Conservation (phyloP, 2,329 filamentous ascomycete species). For the Fusarium anthophilum region DNA sequence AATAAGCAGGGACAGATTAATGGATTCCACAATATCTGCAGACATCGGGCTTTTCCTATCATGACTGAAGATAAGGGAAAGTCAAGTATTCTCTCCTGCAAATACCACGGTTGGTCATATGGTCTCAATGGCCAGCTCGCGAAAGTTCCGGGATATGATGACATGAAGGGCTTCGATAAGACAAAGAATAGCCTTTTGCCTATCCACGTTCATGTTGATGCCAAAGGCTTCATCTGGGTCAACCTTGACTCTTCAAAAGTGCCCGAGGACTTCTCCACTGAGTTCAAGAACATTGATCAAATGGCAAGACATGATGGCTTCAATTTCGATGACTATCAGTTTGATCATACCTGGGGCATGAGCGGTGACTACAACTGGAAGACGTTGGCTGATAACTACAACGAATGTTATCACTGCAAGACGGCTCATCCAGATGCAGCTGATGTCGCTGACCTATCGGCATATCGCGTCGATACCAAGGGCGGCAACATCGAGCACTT, state of each 20-base stretch:
- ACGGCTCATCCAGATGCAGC: constrained; percentile 10
- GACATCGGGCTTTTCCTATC: constrained; percentile 67
- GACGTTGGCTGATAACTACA: constrained; percentile 52
- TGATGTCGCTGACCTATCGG: not conserved
- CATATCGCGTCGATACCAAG: constrained; percentile 11
- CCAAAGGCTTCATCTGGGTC: constrained; percentile 65
- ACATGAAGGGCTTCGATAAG: constrained; percentile 64
- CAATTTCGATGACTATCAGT: constrained; percentile 61
- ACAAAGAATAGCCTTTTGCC: constrained; percentile 62
- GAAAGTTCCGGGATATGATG: constrained; percentile 67
- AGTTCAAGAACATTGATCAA: constrained; percentile 46
- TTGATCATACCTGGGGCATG: constrained; percentile 65
- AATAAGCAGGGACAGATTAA: constrained; percentile 61
- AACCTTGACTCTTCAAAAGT: constrained; percentile 59
- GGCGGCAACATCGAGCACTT: constrained; percentile 30
- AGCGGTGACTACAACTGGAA: constrained; percentile 68
- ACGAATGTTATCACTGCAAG: constrained; percentile 30
- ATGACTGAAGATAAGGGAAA: constrained; percentile 60
- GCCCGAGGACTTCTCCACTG: constrained; percentile 60
- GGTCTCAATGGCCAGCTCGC: constrained; percentile 64
- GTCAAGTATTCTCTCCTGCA: constrained; percentile 64
- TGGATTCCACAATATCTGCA: constrained; percentile 69
- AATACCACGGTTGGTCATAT: constrained; percentile 71
- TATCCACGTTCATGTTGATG: constrained; percentile 58
- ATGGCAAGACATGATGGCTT: constrained; percentile 55